Base-by-base conservation (phyloP, 2,329 filamentous ascomycete species). In the Fusarium sp. region DNA sequence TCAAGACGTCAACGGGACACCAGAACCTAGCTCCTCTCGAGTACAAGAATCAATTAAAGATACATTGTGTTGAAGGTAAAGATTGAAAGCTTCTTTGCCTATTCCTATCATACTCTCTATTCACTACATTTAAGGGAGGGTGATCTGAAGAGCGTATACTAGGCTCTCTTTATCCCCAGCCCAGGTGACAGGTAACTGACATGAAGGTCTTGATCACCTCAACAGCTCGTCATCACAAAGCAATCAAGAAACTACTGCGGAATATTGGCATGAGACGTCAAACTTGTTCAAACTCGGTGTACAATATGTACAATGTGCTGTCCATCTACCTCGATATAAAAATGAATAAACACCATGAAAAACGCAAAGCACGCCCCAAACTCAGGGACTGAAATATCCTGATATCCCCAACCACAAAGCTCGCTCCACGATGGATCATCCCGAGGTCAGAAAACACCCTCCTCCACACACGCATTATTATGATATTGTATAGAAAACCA, bases 211-310 rank as follows among this genome's bases (percentile, higher is more conserved):
- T 32, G 10, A 30, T 54, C 27, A 10, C 6, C 30, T 33, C 50
- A 27, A 27, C 27, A 20, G 11, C 6, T 30, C 20, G 20, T 20
- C 38, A 60, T 37, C 40, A 32, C 17, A 11, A 22, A 9, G 12
- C 1, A 20, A 12, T 33, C 22, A 30, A 7, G 4, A 20, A 22
- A 14, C 50, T 15, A 32, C 17, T 10, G 4, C 20, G n/a, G 4
- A 30, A 11, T 30, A 52, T n/a, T 50, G 17, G 52, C 37, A 70
- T 40, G 27, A 52, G 60, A 63, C 37, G 54, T 68, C 69, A 65
- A 65, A 65, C 63, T 74, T 73, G 35, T 70, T 77, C 68, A 76
- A 78, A 76, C 69, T 78, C 75, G 66, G 69, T 73, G 73, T 77
- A 77, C 72, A 72, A 40, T 72, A 78, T 77, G 70, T 78, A 76